Conservation (phyloP, 2,329 filamentous ascomycete species). For the Fusarium transvaalense region DNA sequence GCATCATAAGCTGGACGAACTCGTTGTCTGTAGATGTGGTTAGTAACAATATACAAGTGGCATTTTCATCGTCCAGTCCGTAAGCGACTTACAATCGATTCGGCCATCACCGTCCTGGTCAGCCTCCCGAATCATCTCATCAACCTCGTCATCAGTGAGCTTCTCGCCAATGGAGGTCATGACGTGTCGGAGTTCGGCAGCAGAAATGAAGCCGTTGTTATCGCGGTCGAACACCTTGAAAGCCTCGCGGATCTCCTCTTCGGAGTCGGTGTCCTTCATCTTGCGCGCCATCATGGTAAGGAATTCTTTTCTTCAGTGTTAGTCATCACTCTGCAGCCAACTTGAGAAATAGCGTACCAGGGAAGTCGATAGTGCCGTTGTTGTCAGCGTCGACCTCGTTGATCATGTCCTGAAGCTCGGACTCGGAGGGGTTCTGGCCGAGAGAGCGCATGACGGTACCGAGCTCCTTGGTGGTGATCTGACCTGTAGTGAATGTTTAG, state of each 20-base stretch:
- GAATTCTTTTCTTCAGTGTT: conserved; percentile 72
- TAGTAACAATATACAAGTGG: conserved; percentile 21
- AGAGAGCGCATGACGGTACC: conserved; percentile 92
- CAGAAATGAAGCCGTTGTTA: conserved; percentile 93
- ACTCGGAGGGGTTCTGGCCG: conserved; percentile 90
- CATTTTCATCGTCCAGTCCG: neutral
- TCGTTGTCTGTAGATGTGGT: conserved; percentile 76
- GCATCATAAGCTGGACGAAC: conserved; percentile 96
- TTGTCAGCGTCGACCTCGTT: conserved; percentile 94
- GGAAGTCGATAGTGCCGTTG: conserved; percentile 93
- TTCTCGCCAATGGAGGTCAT: conserved; percentile 95
- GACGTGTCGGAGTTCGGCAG: conserved; percentile 87
- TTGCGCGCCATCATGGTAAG: conserved; percentile 94
- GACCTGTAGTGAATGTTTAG: conserved; percentile 66
- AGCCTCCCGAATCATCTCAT: conserved; percentile 93
- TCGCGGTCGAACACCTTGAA: conserved; percentile 93
- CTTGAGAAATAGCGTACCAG: conserved; percentile 68
- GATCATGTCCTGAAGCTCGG: conserved; percentile 93
- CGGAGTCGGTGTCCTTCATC: conserved; percentile 94
- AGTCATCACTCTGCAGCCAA: conserved; percentile 14
- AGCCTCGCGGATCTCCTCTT: conserved; percentile 90
- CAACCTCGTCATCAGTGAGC: conserved; percentile 89
- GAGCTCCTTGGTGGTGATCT: conserved; percentile 92
- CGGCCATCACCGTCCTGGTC: conserved; percentile 90
- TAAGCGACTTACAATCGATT: conserved; percentile 79